Conservation (phyloP, 2,329 filamentous ascomycete species). For the Coniochaeta prunicola region DNA sequence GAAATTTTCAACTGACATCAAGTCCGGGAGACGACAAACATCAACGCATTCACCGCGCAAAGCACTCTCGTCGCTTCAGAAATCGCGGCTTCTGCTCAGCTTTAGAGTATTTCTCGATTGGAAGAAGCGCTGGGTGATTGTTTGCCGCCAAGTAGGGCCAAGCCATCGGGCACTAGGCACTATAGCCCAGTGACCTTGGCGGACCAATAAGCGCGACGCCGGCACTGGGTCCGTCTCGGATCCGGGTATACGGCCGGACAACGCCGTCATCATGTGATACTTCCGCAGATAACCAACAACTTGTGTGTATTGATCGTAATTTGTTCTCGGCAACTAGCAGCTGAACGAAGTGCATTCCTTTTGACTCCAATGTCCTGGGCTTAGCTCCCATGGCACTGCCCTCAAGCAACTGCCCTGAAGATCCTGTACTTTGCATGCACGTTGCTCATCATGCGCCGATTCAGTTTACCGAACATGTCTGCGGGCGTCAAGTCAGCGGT, state of each 20-base stretch:
- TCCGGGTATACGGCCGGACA: background rate
- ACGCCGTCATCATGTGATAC: background rate
- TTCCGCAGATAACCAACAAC: background rate
- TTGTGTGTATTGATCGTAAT: background rate
- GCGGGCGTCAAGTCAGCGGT: background rate
- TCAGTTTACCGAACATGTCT: conserved; percentile 4
- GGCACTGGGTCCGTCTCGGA: background rate
- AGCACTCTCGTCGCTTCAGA: no score
- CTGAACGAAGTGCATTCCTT: background rate
- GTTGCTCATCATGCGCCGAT: conserved; percentile 2
- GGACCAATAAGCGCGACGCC: background rate
- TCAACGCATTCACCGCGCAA: no score
- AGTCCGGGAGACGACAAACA: no score
- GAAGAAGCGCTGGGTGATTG: no score
- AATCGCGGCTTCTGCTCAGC: no score
- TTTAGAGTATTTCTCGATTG: no score
- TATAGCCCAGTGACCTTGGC: background rate
- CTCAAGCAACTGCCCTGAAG: conserved; percentile 3
- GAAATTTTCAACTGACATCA: no score
- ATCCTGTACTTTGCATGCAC: conserved; percentile 1
- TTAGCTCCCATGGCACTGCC: background rate
- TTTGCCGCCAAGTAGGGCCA: background rate
- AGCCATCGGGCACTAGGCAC: background rate
- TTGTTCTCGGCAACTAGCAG: background rate
- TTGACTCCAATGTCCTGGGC: background rate